Base-by-base conservation (phyloP, 1,284 basidiomycete species). In the Ustilago vetiveriae region DNA sequence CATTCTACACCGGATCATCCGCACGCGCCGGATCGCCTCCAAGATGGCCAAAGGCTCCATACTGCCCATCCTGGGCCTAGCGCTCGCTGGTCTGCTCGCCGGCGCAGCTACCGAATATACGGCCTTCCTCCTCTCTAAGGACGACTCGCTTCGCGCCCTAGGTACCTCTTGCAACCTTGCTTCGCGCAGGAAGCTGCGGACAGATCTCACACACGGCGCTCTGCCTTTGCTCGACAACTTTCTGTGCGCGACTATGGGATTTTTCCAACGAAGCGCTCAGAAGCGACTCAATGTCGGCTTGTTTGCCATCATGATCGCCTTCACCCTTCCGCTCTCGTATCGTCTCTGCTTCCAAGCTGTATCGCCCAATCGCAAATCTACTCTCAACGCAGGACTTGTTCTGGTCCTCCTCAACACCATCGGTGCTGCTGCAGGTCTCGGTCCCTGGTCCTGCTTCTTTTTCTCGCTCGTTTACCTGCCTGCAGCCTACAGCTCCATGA, bases 341-440 rank as follows among this genome's bases (percentile, higher is more conserved):
- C 64, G 64, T 21, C 69, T 72, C 46, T 63, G 48, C 22, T 72
- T 67, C 56, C 63, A 67, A 30, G 63, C 69, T 1, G 69, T 67
- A 22, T 72, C 69, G 36, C 69, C 69, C 0, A 72, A 72, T 29
- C 58, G 69, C 51, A 72, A 67, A 30, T 59, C 69, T 1, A 8
- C 32, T 3, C 32, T 72, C 43, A 59, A 64, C 33, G 45, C 55
- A n/a, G 69, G 57, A 4, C 1, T 67, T 41, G 17, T 56, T 23
- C 48, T 72, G 8, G 52, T 72, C 8, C 29, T 59, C 13, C 55
- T 72, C 49, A 62, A 55, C 48, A 38, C 32, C 14, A n/a, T 72
- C 17, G 64, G 69, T n/a, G 58, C 54, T 17, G 56, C 55, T 7
- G 16, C 49, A 2, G 69, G 69, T 16, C 17, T 72, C 29, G 69